Base-by-base conservation (phyloP, 2,329 filamentous ascomycete species). In the Capronia epimyces region DNA sequence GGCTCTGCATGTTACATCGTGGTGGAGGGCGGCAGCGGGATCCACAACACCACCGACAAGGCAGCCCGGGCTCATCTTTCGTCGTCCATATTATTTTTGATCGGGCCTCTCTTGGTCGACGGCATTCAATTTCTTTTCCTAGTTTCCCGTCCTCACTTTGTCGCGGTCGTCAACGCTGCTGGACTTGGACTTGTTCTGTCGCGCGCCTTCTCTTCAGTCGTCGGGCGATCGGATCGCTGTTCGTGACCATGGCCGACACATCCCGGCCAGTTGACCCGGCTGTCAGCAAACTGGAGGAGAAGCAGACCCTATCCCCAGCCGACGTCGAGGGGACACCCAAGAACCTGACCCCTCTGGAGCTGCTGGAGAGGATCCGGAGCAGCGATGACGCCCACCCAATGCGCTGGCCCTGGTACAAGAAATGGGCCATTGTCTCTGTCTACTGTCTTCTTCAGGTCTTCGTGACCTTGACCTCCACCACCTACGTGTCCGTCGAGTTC, bases 401-500 rank as follows among this genome's bases (percentile, higher is more conserved):
- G 15, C 50, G 56, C 25, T 62, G 59, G 59, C 52, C 54, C 2
- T 9, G 18, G 12, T 61, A 50, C 51, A 53, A 57, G 44, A 61
- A 61, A 58, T 61, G 59, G 59, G 20, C 45, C 39, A 60, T 62
- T 29, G 20, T 49, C 34, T 46, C 41, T 21, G 39, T 56, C 5
- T 62, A 70, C 61, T 45, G 66, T 60, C 49, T 68, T 58, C 39
- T 70, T 40, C 69, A 71, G 53, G 59, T 63, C 21, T 70, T 71
- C 49, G 65, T 72, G 36, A 66, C 67, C 16, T 55, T 71, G 40
- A 66, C 68, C 3, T 67, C 66, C 15, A 71, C 70, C 13, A 66
- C 65, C 9, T 72, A 69, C 53, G 64, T 71, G 43, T 66, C 67
- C 36, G 68, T 65, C 8, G 67, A 72, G 56, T 67, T 62, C 49